Evolutionary conservation across 78 protist genomes (phyloP).

Genomic region (Dictyostelium purpureum): DNA sequence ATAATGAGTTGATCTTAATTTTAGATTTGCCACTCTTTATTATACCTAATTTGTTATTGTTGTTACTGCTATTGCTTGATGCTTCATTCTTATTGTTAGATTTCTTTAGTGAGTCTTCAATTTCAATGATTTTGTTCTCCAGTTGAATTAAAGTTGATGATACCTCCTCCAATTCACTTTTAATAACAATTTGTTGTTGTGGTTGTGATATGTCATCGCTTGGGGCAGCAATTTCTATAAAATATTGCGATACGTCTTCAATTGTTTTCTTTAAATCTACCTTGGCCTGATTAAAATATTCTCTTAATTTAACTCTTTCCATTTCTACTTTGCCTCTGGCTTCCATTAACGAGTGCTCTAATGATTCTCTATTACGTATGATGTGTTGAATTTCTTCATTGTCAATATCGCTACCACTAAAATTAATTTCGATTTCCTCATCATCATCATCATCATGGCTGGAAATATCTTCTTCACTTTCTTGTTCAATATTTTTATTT

Average conservation of each 20-base stretch:
- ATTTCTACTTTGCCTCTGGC: conserved; percentile 11
- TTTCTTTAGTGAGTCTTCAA: conserved; percentile 19
- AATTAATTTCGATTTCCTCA: background rate
- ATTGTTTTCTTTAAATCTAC: conserved; percentile 24
- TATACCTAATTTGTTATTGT: background rate
- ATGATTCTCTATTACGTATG: conserved; percentile 1
- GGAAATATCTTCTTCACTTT: background rate
- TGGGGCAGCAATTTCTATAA: background rate
- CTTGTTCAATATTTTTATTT: background rate
- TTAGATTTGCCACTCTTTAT: background rate
- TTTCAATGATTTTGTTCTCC: conserved; percentile 48
- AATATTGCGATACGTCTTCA: conserved; percentile 19
- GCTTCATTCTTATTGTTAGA: background rate
- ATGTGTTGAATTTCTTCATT: conserved; percentile 22
- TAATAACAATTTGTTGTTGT: background rate
- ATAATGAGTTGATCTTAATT: background rate
- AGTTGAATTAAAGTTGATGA: conserved; percentile 6
- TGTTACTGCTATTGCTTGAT: background rate
- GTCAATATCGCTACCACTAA: conserved; percentile 28
- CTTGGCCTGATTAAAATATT: conserved; percentile 44
- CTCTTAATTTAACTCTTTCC: conserved; percentile 18
- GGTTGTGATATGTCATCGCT: background rate
- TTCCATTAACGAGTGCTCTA: conserved; percentile 22
- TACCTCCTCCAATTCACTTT: conserved; percentile 39
- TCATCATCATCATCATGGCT: conserved; percentile 2